Percentiles rank a stretch among this genome's conserved stretches.
Conservation (phyloP, 1,284 basidiomycete species). For the Moesziomyces sp. region DNA sequence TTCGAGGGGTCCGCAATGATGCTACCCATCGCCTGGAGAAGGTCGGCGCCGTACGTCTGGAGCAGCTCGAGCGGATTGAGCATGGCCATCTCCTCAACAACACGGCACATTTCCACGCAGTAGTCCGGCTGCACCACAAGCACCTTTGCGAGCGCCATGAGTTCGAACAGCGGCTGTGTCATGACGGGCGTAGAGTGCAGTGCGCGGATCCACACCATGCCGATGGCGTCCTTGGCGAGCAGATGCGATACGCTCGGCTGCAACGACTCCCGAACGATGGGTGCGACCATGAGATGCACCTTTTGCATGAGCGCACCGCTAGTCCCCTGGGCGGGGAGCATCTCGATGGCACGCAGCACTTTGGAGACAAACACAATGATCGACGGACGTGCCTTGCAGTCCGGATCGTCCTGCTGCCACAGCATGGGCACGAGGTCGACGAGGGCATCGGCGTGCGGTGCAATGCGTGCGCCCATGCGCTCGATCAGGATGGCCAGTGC, state of each 20-base stretch:
- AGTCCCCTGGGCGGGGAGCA: conserved; percentile 35
- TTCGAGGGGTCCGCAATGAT: conserved; percentile 58
- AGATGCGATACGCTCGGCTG: conserved; percentile 47
- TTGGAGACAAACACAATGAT: conserved; percentile 63
- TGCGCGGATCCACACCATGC: conserved; percentile 59
- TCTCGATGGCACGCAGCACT: conserved; percentile 56
- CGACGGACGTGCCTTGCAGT: conserved; percentile 59
- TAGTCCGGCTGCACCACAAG: conserved; percentile 60
- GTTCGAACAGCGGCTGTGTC: conserved; percentile 56
- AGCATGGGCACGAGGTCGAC: conserved; percentile 59
- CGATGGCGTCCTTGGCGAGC: conserved; percentile 62
- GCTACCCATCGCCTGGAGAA: conserved; percentile 49
- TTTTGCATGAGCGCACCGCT: conserved; percentile 42
- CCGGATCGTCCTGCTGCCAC: conserved; percentile 61
- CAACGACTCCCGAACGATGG: conserved; percentile 57
- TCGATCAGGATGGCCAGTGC: conserved; percentile 63
- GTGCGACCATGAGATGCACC: conserved; percentile 58
- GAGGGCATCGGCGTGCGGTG: conserved; percentile 54
- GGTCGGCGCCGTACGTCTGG: conserved; percentile 42
- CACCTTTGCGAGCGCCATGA: conserved; percentile 49
- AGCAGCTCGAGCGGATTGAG: conserved; percentile 57
- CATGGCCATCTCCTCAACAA: conserved; percentile 57
- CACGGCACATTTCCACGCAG: conserved; percentile 58
- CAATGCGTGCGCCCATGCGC: conserved; percentile 59
- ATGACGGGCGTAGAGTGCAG: conserved; percentile 57